phyloP scores from a whole-genome alignment of 192 early-diverging fungal species.

The Rhizophlyctis rosea region DNA sequence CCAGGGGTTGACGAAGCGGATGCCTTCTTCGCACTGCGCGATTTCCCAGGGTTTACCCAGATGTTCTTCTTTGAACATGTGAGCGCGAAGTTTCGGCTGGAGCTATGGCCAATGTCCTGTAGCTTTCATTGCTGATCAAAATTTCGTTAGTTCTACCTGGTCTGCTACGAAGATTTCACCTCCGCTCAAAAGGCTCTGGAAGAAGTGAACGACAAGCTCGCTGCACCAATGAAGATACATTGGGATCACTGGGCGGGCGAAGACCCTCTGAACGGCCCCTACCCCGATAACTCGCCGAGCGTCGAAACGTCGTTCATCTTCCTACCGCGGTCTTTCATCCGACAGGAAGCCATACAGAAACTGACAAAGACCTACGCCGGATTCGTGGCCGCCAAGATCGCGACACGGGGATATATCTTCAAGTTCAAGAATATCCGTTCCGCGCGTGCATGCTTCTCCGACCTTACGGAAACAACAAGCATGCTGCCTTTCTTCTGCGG shows the following conservation, averaged over 20 bases:
- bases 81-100: background rate
- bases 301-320: slow-evolving; percentile 12
- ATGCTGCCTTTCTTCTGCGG: slow-evolving; percentile 18
- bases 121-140: background rate
- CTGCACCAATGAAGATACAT: background rate
- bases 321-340: slow-evolving; percentile 15
- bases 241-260: slow-evolving; percentile 11
- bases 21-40: slow-evolving; percentile 5
- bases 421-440: background rate
- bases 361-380: background rate
- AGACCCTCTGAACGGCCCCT: slow-evolving; percentile 15
- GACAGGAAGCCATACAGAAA: background rate
- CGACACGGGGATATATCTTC: slow-evolving; percentile 9
- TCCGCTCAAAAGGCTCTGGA: slow-evolving; percentile 2
- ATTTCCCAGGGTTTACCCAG: slow-evolving; percentile 8
- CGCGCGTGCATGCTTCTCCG: slow-evolving; percentile 6
- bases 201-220: background rate
- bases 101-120: background rate
- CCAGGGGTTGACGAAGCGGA: slow-evolving; percentile 22
- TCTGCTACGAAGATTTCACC: background rate
- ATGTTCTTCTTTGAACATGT: slow-evolving; percentile 19
- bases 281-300: slow-evolving; percentile 11
- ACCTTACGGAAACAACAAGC: slow-evolving; percentile 12
- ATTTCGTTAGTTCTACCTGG: slow-evolving; percentile 12
- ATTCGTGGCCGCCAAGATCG: background rate